Conservation (phyloP, 805 yeast species). For the Lipomyces starkeyi region DNA sequence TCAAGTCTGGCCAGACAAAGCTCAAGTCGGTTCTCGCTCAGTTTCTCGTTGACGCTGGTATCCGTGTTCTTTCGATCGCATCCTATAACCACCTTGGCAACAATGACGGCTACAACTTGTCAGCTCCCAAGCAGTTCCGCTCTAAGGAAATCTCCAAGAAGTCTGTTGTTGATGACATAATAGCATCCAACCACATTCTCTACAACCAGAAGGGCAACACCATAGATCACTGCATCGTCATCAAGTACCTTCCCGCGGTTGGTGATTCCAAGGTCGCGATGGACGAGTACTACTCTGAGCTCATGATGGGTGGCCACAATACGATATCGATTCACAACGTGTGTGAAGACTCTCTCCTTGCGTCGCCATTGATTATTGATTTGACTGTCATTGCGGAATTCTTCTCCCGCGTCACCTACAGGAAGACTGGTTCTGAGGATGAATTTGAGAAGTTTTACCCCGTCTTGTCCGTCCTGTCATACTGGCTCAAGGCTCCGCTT, state of each 20-base stretch:
- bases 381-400: slow-evolving; percentile 89
- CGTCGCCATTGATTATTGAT: slow-evolving; percentile 93
- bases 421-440: slow-evolving; percentile 55
- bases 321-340: slow-evolving; percentile 92
- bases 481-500: slow-evolving; percentile 97
- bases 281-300: slow-evolving; percentile 97
- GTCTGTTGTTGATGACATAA: slow-evolving; percentile 92
- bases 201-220: slow-evolving; percentile 79
- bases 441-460: slow-evolving; percentile 75
- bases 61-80: slow-evolving; percentile 91
- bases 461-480: slow-evolving; percentile 82
- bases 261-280: slow-evolving; percentile 97
- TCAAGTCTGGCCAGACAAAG: slow-evolving; percentile 96
- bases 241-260: slow-evolving; percentile 91
- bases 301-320: slow-evolving; percentile 97
- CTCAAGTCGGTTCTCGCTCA: slow-evolving; percentile 95
- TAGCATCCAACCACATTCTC: slow-evolving; percentile 81
- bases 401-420: slow-evolving; percentile 82
- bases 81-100: slow-evolving; percentile 98
- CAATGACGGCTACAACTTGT: slow-evolving; percentile 91
- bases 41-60: slow-evolving; percentile 95
- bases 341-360: slow-evolving; percentile 93
- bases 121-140: slow-evolving; percentile 90
- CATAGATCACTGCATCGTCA: slow-evolving; percentile 93
- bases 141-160: slow-evolving; percentile 94